Evolutionary conservation across 805 yeast species (phyloP), one percentile per base, ranked within the genome.

Genomic region (Pichia rugopelliculosa): DNA sequence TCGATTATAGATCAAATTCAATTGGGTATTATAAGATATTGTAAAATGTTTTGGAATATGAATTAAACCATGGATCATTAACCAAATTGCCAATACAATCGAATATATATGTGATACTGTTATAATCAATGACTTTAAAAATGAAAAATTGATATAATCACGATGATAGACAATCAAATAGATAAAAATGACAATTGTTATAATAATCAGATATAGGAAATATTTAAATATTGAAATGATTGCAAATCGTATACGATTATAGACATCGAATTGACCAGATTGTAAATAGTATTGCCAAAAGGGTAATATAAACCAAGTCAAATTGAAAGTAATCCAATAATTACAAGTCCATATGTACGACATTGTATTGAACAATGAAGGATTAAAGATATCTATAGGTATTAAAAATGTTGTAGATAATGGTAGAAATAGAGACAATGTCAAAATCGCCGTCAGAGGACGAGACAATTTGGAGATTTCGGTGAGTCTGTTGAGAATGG

Each of bases 21-120:
- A 52, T 36, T 56, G 58, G 38, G 57, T 60, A 45, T 69, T 57
- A 45, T 59, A 59, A 36, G 54, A 54, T 7, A 61, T 56, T 24
- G 20, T 39, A 8, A 42, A 45, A 15, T 42, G 61, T 48, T 85
- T 71, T 0, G 96, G 95, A 2, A 86, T 70, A 39, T 75, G 73
- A 17, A 85, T 75, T 42, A 85, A 64, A 0, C 96, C 95, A 61
- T 87, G 90, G 3, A 91, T 86, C 85, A 87, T 80, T 49, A 87
- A 67, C 91, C 93, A 86, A 21, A 85, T 72, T 2, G 91, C 89
- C 30, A 87, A 58, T 2, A 82, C 70, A 58, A 87, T 70, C 0
- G 95, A 77, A 61, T 87, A 87, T 20, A 84, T 80, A 60, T 87
- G 93, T 1, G 93, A 78, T 11, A 84, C 57, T 0, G 93, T 90